Conservation (phyloP, 345 rosid genomes). For the Eutrema heterophyllum region DNA sequence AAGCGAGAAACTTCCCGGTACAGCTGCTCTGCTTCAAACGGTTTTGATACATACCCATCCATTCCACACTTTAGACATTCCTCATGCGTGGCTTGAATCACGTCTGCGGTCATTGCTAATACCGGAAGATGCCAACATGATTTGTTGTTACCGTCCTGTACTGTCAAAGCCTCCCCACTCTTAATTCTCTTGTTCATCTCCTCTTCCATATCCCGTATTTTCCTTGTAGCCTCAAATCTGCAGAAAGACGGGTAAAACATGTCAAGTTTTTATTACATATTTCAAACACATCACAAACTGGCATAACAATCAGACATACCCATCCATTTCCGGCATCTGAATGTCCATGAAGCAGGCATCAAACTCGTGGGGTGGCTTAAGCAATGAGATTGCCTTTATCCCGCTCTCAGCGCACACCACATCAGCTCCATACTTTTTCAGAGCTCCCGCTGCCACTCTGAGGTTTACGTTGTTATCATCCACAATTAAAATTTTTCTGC, state of each 20-base stretch:
- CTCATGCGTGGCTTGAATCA: conserved; percentile 82
- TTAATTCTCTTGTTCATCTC: conserved; percentile 32
- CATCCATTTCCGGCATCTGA: conserved; percentile 98
- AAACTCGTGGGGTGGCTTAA: conserved; percentile 69
- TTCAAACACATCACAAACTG: not conserved
- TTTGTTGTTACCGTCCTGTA: conserved; percentile 23
- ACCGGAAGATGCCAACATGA: conserved; percentile 57
- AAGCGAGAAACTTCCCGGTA: conserved; percentile 72
- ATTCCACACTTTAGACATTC: conserved; percentile 58
- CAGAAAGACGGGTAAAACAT: not conserved
- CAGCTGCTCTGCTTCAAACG: conserved; percentile 85
- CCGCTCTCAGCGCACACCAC: conserved; percentile 75
- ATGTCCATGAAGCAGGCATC: conserved; percentile 99
- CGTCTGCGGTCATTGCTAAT: conserved; percentile 98
- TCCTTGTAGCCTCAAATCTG: conserved; percentile 80
- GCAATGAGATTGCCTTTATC: conserved; percentile 51
- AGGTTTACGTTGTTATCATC: conserved; percentile 89
- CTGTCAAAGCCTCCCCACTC: not conserved
- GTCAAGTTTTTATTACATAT: not conserved
- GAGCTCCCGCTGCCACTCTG: conserved; percentile 86
- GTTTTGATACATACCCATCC: conserved; percentile 95
- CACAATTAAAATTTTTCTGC: conserved; percentile 73
- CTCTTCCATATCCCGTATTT: conserved; percentile 58
- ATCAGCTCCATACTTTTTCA: conserved; percentile 91
- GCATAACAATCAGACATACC: conserved; percentile 46